Percentiles rank a stretch among this genome's conserved stretches.
Conservation (phyloP, 768 basidiomycete species). For the Botryobasidium botryosum region DNA sequence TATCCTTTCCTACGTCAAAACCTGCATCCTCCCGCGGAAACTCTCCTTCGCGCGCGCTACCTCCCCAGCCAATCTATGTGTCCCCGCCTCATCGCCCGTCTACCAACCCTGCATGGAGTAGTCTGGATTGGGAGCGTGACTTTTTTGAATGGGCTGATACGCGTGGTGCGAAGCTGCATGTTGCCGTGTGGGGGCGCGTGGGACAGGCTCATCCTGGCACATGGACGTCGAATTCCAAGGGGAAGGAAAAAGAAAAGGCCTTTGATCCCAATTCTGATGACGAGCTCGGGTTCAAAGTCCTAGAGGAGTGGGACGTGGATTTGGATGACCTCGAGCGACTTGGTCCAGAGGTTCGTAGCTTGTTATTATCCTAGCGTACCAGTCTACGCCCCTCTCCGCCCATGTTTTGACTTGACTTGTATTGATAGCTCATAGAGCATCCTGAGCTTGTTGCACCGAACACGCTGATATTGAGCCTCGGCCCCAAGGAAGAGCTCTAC, state of each 20-base stretch:
- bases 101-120: constrained; percentile 58
- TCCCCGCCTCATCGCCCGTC: constrained; percentile 70
- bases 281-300: constrained; percentile 37
- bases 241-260: constrained; percentile 34
- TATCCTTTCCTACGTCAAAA: not conserved
- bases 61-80: constrained; percentile 40
- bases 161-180: constrained; percentile 32
- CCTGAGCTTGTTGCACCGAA: constrained; percentile 47
- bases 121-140: constrained; percentile 37
- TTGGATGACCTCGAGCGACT: constrained; percentile 40
- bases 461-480: constrained; percentile 47
- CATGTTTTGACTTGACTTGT: not conserved
- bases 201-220: constrained; percentile 17
- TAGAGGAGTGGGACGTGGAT: constrained; percentile 52
- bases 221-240: constrained; percentile 12
- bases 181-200: constrained; percentile 43
- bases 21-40: not conserved
- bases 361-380: not conserved
- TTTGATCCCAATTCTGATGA: constrained; percentile 9
- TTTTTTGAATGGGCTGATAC: constrained; percentile 39
- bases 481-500: constrained; percentile 41
- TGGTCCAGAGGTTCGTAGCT: constrained; percentile 39
- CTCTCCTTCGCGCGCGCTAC: not conserved
- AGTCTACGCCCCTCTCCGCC: constrained; percentile 10
- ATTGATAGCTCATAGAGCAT: constrained; percentile 11